Conservation (phyloP, 2,329 filamentous ascomycete genomes). For the Karstenula rhodostoma region DNA sequence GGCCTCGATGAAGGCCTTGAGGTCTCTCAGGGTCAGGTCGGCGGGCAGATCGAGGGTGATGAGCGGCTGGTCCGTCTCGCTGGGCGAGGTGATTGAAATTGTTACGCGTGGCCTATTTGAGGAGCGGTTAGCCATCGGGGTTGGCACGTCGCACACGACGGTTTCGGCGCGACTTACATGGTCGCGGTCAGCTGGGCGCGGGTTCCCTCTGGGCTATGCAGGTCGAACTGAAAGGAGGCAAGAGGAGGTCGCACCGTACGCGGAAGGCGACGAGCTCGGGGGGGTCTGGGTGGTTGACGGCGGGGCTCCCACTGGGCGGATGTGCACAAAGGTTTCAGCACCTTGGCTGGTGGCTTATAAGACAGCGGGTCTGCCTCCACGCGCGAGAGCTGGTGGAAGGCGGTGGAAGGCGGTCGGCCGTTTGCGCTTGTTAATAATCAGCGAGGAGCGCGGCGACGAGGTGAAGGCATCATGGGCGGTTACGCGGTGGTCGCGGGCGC, state of each 20-base stretch:
- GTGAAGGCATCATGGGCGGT: slow-evolving; percentile 21
- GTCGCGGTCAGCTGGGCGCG: slow-evolving; percentile 28
- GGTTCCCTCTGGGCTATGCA: slow-evolving; percentile 48
- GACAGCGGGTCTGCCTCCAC: not conserved
- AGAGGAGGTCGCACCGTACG: slow-evolving; percentile 45
- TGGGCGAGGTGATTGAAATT: slow-evolving; percentile 80
- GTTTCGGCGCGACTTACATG: slow-evolving; percentile 47
- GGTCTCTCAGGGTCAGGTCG: slow-evolving; percentile 81
- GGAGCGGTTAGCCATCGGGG: slow-evolving; percentile 37
- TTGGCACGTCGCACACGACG: slow-evolving; percentile 45
- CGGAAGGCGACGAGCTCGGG: slow-evolving; percentile 18
- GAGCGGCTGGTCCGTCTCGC: slow-evolving; percentile 74
- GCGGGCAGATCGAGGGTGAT: slow-evolving; percentile 78
- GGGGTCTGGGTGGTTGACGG: slow-evolving; percentile 26
- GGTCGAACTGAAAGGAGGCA: slow-evolving; percentile 41
- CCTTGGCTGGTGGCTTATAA: slow-evolving; percentile 23
- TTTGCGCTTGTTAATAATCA: slow-evolving; percentile 34
- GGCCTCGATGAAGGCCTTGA: slow-evolving; percentile 88
- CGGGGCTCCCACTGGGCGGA: slow-evolving; percentile 27
- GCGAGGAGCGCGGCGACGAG: slow-evolving; percentile 18
- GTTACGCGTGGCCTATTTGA: slow-evolving; percentile 77
- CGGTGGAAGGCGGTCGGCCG: slow-evolving; percentile 39
- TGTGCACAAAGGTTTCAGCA: slow-evolving; percentile 29
- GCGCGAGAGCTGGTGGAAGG: slow-evolving; percentile 31
- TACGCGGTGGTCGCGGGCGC: slow-evolving; percentile 7